Evolutionary conservation across 192 early-diverging fungal species (phyloP), one percentile per base, ranked within the genome.

Genomic region (Podila clonocystis): DNA sequence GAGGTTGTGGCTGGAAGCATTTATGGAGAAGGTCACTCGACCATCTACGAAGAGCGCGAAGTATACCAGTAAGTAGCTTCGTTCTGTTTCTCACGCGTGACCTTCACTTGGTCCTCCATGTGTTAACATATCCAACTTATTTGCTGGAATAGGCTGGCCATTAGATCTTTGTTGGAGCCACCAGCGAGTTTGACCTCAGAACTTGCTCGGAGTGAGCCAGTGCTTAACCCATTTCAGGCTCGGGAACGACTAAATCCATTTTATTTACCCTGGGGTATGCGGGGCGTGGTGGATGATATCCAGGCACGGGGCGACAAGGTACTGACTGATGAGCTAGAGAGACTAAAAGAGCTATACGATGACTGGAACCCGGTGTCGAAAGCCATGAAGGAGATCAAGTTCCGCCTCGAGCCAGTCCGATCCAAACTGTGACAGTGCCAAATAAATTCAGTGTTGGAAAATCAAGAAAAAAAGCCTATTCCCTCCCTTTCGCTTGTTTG

Each of bases 201-300:
- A 13, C 17, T 52, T n/a, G 59, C 50, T 15, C 62, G 57, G 48
- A 65, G 73, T 52, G 67, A 75, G 13, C 75, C 74, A 31, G 84
- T 85, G 64, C 74, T 89, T 7, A 66, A 90, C 7, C 84, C 85
- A 2, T 93, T 97, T 36, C 74, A 84, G 31, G 94, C 95, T 1
- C 88, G 89, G 38, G 52, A 84, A 17, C 87, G 89, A 31, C 82
- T 94, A 45, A 99, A 99, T 63, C 95, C 96, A 28, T 97, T 91
- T 70, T 94, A 89, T 82, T 84, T 99, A 9, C 96, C 97, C 5
- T 97, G 96, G 95, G 94, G 95, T n/a, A 93, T 99, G 92, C 93
- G 94, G 20, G 91, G 91, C 15, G 84, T 99, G 33, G 87, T 87
- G 72, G 91, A 92, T 24, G 94, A 96, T 60, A 84, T 90, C 20